Evolutionary conservation across 805 yeast genomes (phyloP).

Genomic region (Sugiyamaella chiloensis): DNA sequence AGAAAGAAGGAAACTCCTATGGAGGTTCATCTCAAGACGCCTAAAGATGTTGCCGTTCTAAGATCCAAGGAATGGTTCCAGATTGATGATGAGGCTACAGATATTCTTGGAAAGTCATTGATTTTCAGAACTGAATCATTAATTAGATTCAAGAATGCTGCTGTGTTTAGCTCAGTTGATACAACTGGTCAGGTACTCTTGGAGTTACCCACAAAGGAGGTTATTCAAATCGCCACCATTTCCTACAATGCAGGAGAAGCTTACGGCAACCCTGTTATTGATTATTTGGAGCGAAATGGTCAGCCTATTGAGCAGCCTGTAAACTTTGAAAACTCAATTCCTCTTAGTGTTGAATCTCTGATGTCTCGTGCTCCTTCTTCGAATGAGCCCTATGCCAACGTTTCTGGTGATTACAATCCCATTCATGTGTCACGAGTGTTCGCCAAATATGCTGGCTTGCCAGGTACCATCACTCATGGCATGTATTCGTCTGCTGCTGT

Average conservation of each 20-base stretch:
- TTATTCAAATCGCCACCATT: slow-evolving; percentile 77
- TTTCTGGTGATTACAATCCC: slow-evolving; percentile 98
- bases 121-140: slow-evolving; percentile 87
- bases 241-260: slow-evolving; percentile 88
- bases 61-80: slow-evolving; percentile 98
- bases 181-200: slow-evolving; percentile 82
- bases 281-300: slow-evolving; percentile 89
- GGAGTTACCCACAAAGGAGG: slow-evolving; percentile 90
- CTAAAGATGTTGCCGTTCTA: slow-evolving; percentile 90
- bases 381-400: slow-evolving; percentile 94
- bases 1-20: slow-evolving; percentile 83
- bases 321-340: slow-evolving; percentile 84
- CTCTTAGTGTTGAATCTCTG: slow-evolving; percentile 57
- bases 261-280: slow-evolving; percentile 96
- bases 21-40: slow-evolving; percentile 64
- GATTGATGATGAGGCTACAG: slow-evolving; percentile 55
- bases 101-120: slow-evolving; percentile 72
- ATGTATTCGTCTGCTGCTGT: slow-evolving; percentile 97
- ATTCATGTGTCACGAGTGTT: slow-evolving; percentile 95
- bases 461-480: slow-evolving; percentile 98
- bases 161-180: slow-evolving; percentile 71
- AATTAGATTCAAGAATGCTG: slow-evolving; percentile 72
- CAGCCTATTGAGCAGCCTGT: slow-evolving; percentile 91
- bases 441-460: slow-evolving; percentile 87
- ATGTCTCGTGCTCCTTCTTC: slow-evolving; percentile 80